Conservation (phyloP, 495 filamentous ascomycete genomes). For the Peziza echinospora region DNA sequence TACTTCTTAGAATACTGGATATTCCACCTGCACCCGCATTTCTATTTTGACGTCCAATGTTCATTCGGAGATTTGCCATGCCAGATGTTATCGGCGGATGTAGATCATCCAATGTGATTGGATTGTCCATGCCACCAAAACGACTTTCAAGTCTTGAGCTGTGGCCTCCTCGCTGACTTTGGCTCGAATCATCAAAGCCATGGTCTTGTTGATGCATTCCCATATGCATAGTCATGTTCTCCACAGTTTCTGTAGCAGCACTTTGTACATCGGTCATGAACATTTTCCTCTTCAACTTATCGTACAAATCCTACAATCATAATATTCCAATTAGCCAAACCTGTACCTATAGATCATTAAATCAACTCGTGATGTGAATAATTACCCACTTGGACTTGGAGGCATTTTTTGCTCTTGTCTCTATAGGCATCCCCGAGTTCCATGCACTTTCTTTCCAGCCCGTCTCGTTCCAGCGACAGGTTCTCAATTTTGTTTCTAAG, state of each 20-base stretch:
- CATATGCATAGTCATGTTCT: not conserved
- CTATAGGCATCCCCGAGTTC: slow-evolving; percentile 46
- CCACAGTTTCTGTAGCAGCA: not conserved
- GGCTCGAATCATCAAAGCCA: not conserved
- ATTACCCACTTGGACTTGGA: slow-evolving; percentile 43
- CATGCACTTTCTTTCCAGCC: slow-evolving; percentile 50
- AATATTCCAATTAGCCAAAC: not conserved
- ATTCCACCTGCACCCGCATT: too few species aligned
- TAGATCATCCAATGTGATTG: not conserved
- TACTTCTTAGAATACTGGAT: too few species aligned
- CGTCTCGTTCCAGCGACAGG: slow-evolving; percentile 42
- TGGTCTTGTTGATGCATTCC: too few species aligned
- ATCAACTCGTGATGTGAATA: too few species aligned
- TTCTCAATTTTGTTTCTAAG: slow-evolving; percentile 45
- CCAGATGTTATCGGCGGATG: too few species aligned
- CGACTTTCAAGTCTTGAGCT: not conserved
- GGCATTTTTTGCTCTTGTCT: slow-evolving; percentile 55
- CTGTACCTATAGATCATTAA: too few species aligned
- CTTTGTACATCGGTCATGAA: not conserved
- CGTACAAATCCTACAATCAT: slow-evolving; percentile 44
- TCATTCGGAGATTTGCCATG: too few species aligned
- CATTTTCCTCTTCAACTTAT: slow-evolving; percentile 42
- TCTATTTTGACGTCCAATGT: too few species aligned
- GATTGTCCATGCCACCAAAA: not conserved
- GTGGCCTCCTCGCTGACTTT: not conserved